Conservation (phyloP, 768 basidiomycete species). For the Pholiota molesta region DNA sequence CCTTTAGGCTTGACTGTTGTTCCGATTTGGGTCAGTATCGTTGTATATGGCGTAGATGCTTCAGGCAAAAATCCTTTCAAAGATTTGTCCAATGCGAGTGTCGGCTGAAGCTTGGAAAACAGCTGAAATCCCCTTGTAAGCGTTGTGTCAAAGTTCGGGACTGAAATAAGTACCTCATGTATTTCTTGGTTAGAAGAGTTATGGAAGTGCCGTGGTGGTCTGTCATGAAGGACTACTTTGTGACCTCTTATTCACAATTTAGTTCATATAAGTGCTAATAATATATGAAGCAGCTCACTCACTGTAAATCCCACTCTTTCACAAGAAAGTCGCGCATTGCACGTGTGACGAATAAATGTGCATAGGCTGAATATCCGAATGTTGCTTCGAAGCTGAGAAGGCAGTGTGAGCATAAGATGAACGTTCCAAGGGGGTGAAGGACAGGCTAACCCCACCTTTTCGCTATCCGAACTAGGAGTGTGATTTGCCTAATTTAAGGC, state of each 20-base stretch:
- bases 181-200: constrained; percentile 67
- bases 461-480: constrained; percentile 77
- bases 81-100: constrained; percentile 33
- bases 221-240: constrained; percentile 83
- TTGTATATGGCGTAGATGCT: constrained; percentile 56
- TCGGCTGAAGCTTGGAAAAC: constrained; percentile 49
- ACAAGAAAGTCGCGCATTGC: constrained; percentile 80
- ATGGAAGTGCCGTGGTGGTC: constrained; percentile 87
- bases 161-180: constrained; percentile 61
- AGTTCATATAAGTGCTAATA: background rate
- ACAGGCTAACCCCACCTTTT: constrained; percentile 54
- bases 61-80: constrained; percentile 56
- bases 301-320: constrained; percentile 79
- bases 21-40: constrained; percentile 55
- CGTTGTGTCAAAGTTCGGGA: background rate
- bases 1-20: constrained; percentile 19
- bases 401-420: background rate
- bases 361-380: constrained; percentile 83
- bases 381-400: constrained; percentile 73
- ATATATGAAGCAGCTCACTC: constrained; percentile 45
- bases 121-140: constrained; percentile 36
- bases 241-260: constrained; percentile 56
- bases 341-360: constrained; percentile 90
- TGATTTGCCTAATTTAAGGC: constrained; percentile 70
- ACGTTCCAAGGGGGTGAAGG: background rate